Base-by-base conservation (phyloP, 192 early-diverging fungal genomes). In the Geosiphon pyriformis region DNA sequence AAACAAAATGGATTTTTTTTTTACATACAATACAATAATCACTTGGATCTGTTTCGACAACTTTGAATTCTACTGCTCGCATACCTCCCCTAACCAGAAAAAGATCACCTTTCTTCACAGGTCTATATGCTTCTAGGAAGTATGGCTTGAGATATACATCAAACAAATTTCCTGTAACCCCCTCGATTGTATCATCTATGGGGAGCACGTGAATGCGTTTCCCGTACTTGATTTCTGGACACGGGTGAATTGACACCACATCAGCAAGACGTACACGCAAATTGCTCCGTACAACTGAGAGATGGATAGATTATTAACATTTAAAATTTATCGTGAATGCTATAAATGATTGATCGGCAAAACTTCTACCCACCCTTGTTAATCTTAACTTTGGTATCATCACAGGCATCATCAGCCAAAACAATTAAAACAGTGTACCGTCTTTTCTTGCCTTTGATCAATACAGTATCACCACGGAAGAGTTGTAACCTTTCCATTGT, bases 1-100 rank as follows among this genome's bases (percentile, higher is more conserved):
- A 50, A 11, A n/a, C 3, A 49, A 15, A 37, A 18, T 33, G 52
- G 33, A 62, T 35, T 18, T 18, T 17, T 50, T 31, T 29, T n/a
- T 1, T 46, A 86, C 87, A 81, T 81, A 92, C 95, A 77, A 95
- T 96, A 78, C 94, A 96, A 80, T 95, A 99, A 47, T 93, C 92
- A 20, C 88, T 86, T 20, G 95, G 95, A 55, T 98, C 96, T 4
- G 83, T 86, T 72, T 98, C 94, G 20, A 99, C 90, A 20, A 99
- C 88, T 81, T 99, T 99, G 86, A 99, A 99, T 76, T 99, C 96
- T 15, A 99, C 95, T 29, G 92, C 91, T 51, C 96, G 80, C 96
- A 99, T 99, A 60, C 90, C 92, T 54, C 90, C 96, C 54, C 94
- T 84, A 32, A 97, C 94, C 61, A 95, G 71, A 82, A 99, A 99